These are phyloP conservation scores for Sordariomycetes sp. DNA, from an alignment of 2,329 filamentous ascomycete species.

Conservation along the genomic window DNA sequence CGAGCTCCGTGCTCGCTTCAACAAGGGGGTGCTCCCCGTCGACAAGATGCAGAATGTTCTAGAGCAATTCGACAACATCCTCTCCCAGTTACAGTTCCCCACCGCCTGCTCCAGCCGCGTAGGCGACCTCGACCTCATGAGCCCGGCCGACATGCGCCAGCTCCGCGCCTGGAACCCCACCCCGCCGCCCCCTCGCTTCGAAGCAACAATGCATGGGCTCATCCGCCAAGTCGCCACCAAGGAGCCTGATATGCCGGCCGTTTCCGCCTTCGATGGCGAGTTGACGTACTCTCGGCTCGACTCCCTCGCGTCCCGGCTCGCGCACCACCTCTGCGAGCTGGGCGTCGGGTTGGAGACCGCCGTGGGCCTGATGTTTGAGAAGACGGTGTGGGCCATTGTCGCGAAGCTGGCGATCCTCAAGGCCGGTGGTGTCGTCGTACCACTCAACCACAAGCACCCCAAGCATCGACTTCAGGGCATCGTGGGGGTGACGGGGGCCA, in stretches of 20 bases:
- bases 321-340: conserved; percentile 20
- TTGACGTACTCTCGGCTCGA: conserved; percentile 32
- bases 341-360: conserved; percentile 23
- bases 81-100: conserved; percentile 24
- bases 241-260: conserved; percentile 24
- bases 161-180: conserved; percentile 15
- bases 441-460: conserved; percentile 32
- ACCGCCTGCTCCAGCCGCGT: conserved; percentile 17
- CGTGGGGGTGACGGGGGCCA: conserved; percentile 25
- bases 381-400: conserved; percentile 30
- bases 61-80: conserved; percentile 34
- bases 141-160: conserved; percentile 17
- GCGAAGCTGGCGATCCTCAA: conserved; percentile 33
- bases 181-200: neutral
- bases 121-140: conserved; percentile 19
- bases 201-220: neutral
- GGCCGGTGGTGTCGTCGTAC: conserved; percentile 29
- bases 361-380: conserved; percentile 36
- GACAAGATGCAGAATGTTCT: conserved; percentile 38
- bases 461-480: conserved; percentile 23
- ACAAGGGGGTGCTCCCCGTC: conserved; percentile 41
- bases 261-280: conserved; percentile 34
- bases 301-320: conserved; percentile 24
- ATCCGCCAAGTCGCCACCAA: neutral
- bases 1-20: conserved; percentile 49